Conservation (phyloP, 2,329 filamentous ascomycete genomes). For the Ophiognomonia clavigignenti-juglandacearum region DNA sequence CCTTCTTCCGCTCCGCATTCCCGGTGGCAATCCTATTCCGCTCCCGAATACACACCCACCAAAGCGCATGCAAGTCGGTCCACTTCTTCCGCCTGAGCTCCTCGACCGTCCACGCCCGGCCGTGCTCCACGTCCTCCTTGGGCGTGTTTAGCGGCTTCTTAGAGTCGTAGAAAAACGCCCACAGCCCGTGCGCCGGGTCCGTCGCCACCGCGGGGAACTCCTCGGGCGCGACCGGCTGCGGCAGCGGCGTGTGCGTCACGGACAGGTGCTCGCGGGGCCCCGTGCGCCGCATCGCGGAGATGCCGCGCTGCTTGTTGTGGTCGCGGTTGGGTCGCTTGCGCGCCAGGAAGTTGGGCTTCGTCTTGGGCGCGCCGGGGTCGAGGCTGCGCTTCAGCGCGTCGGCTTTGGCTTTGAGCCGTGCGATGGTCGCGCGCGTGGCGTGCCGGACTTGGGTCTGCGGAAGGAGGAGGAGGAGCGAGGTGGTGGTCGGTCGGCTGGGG, state of each 20-base stretch:
- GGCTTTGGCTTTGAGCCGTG: constrained; percentile 24
- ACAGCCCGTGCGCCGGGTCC: constrained; percentile 79
- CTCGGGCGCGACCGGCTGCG: constrained; percentile 53
- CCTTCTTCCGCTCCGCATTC: constrained; percentile 59
- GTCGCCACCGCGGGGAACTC: constrained; percentile 53
- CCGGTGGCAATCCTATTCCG: constrained; percentile 84
- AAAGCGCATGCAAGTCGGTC: constrained; percentile 87
- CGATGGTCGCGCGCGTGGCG: constrained; percentile 27
- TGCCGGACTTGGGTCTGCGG: constrained; percentile 19
- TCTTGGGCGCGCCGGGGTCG: constrained; percentile 41
- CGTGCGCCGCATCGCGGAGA: constrained; percentile 74
- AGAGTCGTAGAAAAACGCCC: constrained; percentile 79
- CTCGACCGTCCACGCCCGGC: constrained; percentile 76
- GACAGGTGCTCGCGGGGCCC: constrained; percentile 71
- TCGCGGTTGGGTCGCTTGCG: constrained; percentile 43
- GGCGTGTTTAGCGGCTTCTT: constrained; percentile 67
- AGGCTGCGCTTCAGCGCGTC: background rate
- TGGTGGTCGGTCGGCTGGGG: background rate
- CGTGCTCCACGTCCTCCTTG: constrained; percentile 65
- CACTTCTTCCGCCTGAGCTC: constrained; percentile 87
- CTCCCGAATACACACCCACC: constrained; percentile 93
- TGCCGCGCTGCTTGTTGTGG: constrained; percentile 72
- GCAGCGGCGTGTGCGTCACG: constrained; percentile 67
- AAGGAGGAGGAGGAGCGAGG: background rate
- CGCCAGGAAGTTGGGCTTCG: constrained; percentile 34